Percentiles rank a stretch among this genome's conserved stretches.
Conservation (phyloP, 2,329 filamentous ascomycete species). For the Neofusicoccum cordaticola region DNA sequence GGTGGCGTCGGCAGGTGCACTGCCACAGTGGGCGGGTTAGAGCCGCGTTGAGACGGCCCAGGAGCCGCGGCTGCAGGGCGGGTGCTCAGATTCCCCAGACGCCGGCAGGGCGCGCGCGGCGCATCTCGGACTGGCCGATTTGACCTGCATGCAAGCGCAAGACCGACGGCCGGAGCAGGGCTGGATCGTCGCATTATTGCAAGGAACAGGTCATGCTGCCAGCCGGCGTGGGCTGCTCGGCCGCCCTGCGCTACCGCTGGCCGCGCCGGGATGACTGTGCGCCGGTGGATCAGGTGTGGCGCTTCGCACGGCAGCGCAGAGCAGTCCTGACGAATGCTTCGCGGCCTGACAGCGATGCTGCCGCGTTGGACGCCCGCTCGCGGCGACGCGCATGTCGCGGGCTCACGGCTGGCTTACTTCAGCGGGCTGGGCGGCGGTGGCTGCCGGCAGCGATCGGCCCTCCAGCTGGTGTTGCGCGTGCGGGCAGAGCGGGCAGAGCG, state of each 20-base stretch:
- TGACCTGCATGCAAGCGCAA: conserved; percentile 1
- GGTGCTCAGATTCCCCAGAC: too few species aligned
- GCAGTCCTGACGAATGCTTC: conserved; percentile 13
- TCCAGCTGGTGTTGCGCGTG: background rate
- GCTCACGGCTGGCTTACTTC: conserved; percentile 2
- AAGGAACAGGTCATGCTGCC: conserved; percentile 4
- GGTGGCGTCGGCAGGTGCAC: background rate
- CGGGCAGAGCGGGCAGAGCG: background rate
- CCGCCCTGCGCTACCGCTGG: conserved; percentile 8
- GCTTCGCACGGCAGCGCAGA: conserved; percentile 8
- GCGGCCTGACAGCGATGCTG: background rate
- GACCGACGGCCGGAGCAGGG: background rate
- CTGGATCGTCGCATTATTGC: conserved; percentile 4
- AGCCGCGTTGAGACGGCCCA: background rate
- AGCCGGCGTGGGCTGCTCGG: background rate
- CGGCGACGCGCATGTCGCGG: conserved; percentile 10
- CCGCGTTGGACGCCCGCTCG: background rate
- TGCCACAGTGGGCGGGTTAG: background rate
- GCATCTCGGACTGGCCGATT: conserved; percentile 14
- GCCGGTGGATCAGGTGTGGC: conserved; percentile 14
- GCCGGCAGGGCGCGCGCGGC: background rate
- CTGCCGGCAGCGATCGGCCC: conserved; percentile 7
- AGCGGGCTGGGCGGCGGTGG: background rate
- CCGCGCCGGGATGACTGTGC: conserved; percentile 10
- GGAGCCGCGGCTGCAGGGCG: background rate